Evolutionary conservation across 1,284 basidiomycete species (phyloP).

Genomic region (Megacollybia platyphylla): DNA sequence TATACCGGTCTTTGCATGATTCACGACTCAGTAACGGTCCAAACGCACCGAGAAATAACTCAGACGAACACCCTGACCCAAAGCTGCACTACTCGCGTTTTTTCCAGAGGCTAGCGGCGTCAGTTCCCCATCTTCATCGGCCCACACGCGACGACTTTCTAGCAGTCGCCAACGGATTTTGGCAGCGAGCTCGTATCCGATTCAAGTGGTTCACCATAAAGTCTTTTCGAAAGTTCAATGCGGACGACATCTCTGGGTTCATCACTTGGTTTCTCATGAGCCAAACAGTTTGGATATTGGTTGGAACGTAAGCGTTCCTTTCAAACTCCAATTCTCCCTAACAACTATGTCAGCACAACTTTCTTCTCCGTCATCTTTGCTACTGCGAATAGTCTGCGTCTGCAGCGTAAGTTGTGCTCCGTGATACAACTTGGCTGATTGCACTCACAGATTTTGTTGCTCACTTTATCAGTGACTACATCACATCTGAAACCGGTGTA

Average conservation of each 20-base stretch:
- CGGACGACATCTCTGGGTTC: slow-evolving; percentile 96
- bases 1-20: neutral
- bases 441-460: slow-evolving; percentile 68
- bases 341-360: slow-evolving; percentile 55
- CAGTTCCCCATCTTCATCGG: slow-evolving; percentile 67
- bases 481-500: slow-evolving; percentile 88
- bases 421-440: neutral
- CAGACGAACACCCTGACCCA: slow-evolving; percentile 2
- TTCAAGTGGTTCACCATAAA: slow-evolving; percentile 98
- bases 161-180: slow-evolving; percentile 76
- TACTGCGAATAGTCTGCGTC: slow-evolving; percentile 77
- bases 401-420: slow-evolving; percentile 52
- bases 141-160: slow-evolving; percentile 86
- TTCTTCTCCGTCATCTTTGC: slow-evolving; percentile 93
- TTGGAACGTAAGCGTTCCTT: slow-evolving; percentile 70
- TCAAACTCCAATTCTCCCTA: slow-evolving; percentile 1
- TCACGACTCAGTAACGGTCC: neutral
- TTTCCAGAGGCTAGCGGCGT: slow-evolving; percentile 63
- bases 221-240: slow-evolving; percentile 91
- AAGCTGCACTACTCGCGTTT: slow-evolving; percentile 60
- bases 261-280: slow-evolving; percentile 91
- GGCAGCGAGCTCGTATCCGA: slow-evolving; percentile 83
- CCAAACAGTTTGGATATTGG: slow-evolving; percentile 85
- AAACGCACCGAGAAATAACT: neutral
- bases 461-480: slow-evolving; percentile 81